phyloP scores from a whole-genome alignment of 352 stramenopile genomes.

The Phytopythium kandeliae region DNA sequence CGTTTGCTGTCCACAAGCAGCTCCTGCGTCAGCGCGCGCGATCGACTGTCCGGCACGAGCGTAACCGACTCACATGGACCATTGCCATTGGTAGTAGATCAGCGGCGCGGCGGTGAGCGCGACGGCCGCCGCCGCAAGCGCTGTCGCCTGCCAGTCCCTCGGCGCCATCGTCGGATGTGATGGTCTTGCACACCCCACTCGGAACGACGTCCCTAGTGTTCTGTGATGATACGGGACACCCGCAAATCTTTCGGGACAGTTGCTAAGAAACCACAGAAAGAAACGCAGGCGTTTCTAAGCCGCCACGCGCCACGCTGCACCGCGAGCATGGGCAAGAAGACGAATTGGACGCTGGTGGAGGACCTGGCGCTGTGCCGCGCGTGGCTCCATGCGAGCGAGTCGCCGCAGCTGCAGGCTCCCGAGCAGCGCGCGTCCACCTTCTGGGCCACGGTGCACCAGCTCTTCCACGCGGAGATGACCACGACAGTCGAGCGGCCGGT shows the following conservation, averaged over 20 bases:
- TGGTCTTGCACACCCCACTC: too few relatives aligned
- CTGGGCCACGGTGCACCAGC: conserved; percentile 52
- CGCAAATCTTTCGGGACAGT: background rate
- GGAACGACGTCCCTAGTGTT: conserved; percentile 1
- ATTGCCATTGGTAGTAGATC: conserved; percentile 28
- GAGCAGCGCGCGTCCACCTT: conserved; percentile 59
- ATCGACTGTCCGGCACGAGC: background rate
- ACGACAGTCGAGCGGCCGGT: conserved; percentile 52
- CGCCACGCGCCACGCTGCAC: background rate
- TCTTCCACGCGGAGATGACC: conserved; percentile 67
- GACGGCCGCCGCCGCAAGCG: conserved; percentile 7
- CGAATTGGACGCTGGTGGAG: conserved; percentile 60
- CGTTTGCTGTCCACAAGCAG: conserved; percentile 15
- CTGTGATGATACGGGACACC: background rate
- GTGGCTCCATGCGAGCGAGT: conserved; percentile 57
- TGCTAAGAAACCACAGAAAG: background rate
- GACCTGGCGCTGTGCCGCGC: conserved; percentile 64
- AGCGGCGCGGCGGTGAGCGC: conserved; percentile 32
- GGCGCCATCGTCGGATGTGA: conserved; percentile 11
- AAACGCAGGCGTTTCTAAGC: conserved; percentile 39
- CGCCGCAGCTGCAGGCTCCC: conserved; percentile 21
- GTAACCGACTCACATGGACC: conserved; percentile 14
- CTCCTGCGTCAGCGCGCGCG: background rate
- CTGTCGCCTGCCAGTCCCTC: conserved; percentile 16
- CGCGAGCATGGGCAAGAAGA: conserved; percentile 84